A percentile compares a stretch with the other conserved stretches of the same genome.
phyloP scores from a whole-genome alignment of 2,329 filamentous ascomycete genomes.

The Fusarium sublunatum region DNA sequence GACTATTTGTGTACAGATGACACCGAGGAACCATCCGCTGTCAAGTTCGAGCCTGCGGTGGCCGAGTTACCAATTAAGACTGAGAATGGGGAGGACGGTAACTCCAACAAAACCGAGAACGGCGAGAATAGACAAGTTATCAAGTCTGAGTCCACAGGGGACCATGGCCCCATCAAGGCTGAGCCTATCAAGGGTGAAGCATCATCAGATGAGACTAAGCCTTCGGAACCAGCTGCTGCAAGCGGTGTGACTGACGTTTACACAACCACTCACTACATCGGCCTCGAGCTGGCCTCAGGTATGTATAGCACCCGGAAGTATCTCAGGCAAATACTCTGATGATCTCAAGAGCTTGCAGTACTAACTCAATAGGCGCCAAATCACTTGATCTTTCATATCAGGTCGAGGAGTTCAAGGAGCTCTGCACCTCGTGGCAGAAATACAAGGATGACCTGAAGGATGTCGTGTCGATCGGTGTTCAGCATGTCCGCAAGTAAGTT shows the following conservation, averaged over 20 bases:
- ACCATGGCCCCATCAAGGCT: constrained; percentile 42
- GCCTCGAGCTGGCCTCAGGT: constrained; percentile 82
- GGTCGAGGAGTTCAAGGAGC: constrained; percentile 86
- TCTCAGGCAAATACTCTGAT: background rate
- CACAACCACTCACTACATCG: constrained; percentile 95
- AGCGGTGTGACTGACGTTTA: constrained; percentile 66
- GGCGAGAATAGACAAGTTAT: constrained; percentile 45
- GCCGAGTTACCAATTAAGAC: constrained; percentile 55
- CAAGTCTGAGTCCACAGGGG: constrained; percentile 43
- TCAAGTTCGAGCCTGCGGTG: constrained; percentile 31
- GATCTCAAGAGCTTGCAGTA: constrained; percentile 6
- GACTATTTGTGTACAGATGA: constrained; percentile 56
- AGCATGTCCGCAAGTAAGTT: constrained; percentile 86
- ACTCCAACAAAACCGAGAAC: constrained; percentile 51
- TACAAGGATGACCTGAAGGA: constrained; percentile 78
- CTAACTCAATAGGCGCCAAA: constrained; percentile 68
- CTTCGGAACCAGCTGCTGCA: constrained; percentile 15
- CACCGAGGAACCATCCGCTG: constrained; percentile 52
- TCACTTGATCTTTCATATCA: constrained; percentile 82
- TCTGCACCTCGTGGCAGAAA: constrained; percentile 79
- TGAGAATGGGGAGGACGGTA: constrained; percentile 56
- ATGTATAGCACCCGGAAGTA: constrained; percentile 50
- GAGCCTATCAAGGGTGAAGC: constrained; percentile 26
- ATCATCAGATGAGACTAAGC: constrained; percentile 14
- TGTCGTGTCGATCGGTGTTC: constrained; percentile 74